Evolutionary conservation across 2,329 filamentous ascomycete species (phyloP).

Genomic region (Pleomassaria siparia): DNA sequence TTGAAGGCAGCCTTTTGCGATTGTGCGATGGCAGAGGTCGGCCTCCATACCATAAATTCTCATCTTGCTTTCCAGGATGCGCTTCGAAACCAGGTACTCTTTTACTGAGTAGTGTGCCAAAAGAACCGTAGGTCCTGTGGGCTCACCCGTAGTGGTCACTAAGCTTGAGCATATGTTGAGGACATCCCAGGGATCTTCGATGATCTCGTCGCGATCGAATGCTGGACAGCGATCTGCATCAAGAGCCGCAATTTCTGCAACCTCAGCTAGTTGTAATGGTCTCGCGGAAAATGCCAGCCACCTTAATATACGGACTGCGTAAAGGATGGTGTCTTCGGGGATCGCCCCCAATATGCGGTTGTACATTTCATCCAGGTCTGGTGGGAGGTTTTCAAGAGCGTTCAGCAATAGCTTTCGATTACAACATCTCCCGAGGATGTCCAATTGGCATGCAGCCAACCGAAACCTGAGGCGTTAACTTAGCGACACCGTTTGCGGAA

Average conservation of each 20-base stretch:
- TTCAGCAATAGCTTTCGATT: slow-evolving; percentile 20
- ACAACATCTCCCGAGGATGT: slow-evolving; percentile 20
- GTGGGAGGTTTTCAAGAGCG: slow-evolving; percentile 21
- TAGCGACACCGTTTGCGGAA: background rate
- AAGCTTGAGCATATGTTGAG: slow-evolving; percentile 37
- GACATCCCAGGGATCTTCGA: slow-evolving; percentile 36
- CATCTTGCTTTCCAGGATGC: slow-evolving; percentile 22
- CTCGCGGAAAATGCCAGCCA: slow-evolving; percentile 27
- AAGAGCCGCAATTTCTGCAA: slow-evolving; percentile 29
- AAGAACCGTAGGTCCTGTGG: slow-evolving; percentile 9
- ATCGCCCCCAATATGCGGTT: slow-evolving; percentile 28
- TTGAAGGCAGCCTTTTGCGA: slow-evolving; percentile 24
- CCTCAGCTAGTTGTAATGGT: slow-evolving; percentile 23
- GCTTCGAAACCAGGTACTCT: slow-evolving; percentile 36
- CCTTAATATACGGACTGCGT: slow-evolving; percentile 24
- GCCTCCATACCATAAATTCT: slow-evolving; percentile 25
- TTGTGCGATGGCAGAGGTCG: slow-evolving; percentile 16
- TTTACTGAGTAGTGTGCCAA: slow-evolving; percentile 41
- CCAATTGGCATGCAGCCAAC: slow-evolving; percentile 30
- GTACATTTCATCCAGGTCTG: slow-evolving; percentile 31
- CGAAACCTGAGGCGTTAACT: slow-evolving; percentile 24
- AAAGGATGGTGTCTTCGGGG: slow-evolving; percentile 13
- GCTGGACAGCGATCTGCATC: slow-evolving; percentile 23
- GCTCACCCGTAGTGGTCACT: slow-evolving; percentile 18
- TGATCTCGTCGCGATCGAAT: slow-evolving; percentile 38